Evolutionary conservation across 2,329 filamentous ascomycete genomes (phyloP).

Genomic region (Penicillium sp.): DNA sequence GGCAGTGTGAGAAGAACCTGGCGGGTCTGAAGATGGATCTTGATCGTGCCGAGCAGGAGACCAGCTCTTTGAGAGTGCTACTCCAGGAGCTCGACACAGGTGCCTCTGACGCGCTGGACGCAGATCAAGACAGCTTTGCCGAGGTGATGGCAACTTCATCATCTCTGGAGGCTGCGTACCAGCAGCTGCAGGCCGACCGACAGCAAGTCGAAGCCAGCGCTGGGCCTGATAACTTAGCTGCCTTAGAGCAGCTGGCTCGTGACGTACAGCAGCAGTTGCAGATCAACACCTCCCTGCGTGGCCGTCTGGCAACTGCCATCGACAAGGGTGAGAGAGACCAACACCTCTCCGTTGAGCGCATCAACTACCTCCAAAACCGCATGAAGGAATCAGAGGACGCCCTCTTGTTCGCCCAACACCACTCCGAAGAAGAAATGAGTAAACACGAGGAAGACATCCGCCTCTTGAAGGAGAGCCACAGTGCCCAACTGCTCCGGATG

Average conservation of each 20-base stretch:
- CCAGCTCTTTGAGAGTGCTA: slow-evolving; percentile 74
- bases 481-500: slow-evolving; percentile 72
- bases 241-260: slow-evolving; percentile 73
- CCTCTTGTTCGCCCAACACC: slow-evolving; percentile 77
- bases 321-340: slow-evolving; percentile 82
- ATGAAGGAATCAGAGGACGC: slow-evolving; percentile 82
- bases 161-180: slow-evolving; percentile 72
- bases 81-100: slow-evolving; percentile 81
- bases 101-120: slow-evolving; percentile 62
- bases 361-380: slow-evolving; percentile 77
- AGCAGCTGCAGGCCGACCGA: slow-evolving; percentile 69
- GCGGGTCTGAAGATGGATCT: slow-evolving; percentile 92
- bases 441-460: slow-evolving; percentile 85
- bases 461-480: slow-evolving; percentile 73
- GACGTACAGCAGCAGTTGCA: slow-evolving; percentile 79
- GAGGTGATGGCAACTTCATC: slow-evolving; percentile 63
- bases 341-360: slow-evolving; percentile 74
- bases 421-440: slow-evolving; percentile 79
- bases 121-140: slow-evolving; percentile 43
- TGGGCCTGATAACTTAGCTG: slow-evolving; percentile 69
- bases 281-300: slow-evolving; percentile 73
- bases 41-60: slow-evolving; percentile 92
- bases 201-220: slow-evolving; percentile 66
- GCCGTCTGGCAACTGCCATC: slow-evolving; percentile 76
- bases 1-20: slow-evolving; percentile 89